These are phyloP conservation scores for Beauveria sp. DNA, from an alignment of 2,329 filamentous ascomycete genomes.

Conservation along the genomic window DNA sequence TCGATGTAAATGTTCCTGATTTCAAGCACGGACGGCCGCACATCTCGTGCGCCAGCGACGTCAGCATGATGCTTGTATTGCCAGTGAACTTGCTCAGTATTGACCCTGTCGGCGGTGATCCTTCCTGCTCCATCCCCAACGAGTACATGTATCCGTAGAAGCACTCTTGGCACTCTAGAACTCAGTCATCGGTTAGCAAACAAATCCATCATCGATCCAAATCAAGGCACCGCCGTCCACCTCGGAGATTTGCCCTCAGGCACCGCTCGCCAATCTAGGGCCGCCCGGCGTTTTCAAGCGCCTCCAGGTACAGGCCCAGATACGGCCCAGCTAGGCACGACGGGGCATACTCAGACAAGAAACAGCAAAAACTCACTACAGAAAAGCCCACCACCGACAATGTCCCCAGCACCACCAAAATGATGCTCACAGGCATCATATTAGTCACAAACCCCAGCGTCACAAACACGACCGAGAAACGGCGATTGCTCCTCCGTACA, in stretches of 20 bases:
- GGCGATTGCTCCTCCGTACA: slow-evolving; percentile 39
- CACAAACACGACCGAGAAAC: slow-evolving; percentile 40
- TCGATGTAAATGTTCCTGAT: neutral
- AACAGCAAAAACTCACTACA: neutral
- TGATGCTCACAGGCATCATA: slow-evolving; percentile 46
- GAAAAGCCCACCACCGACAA: slow-evolving; percentile 42
- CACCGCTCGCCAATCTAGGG: neutral
- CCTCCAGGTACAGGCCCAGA: neutral
- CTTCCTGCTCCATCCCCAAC: neutral
- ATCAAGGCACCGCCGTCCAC: neutral
- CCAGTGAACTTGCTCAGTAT: neutral
- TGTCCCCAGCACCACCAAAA: slow-evolving; percentile 41
- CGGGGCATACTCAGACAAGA: neutral
- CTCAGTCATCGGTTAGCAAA: neutral
- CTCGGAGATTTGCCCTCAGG: neutral
- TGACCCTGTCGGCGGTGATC: neutral
- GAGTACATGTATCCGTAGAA: neutral
- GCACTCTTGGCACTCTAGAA: neutral
- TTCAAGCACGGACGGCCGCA: neutral
- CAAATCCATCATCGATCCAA: neutral
- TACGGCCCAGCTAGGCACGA: neutral
- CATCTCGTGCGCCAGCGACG: neutral
- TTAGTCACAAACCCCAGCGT: slow-evolving; percentile 44
- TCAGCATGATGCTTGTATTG: neutral
- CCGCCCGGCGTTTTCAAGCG: too few relatives aligned